Evolutionary conservation across 202 grass and related monocot species (phyloP), one percentile per base, ranked within the genome.

Genomic region (Panicum hallii): DNA sequence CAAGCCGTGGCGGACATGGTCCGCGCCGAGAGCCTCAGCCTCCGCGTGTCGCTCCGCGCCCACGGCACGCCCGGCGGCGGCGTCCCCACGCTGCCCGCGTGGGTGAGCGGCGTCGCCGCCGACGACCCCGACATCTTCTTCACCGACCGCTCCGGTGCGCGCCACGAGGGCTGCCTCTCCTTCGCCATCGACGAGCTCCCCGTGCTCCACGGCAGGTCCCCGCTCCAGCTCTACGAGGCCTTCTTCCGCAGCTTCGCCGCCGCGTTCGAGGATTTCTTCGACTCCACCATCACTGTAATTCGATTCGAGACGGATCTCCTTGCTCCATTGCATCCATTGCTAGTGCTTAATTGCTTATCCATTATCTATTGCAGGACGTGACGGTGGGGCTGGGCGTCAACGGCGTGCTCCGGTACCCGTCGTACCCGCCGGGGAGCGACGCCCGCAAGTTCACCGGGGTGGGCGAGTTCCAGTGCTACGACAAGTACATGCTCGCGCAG

Each of bases 321-420:
- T 32, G 32, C 32, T 32, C 32, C 32, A 4, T 38, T 38, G 36
- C 36, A 38, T 38, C 36, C 36, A 38, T 38, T 3, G 36, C 36
- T 38, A 38, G 36, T 4, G 36, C 36, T 38, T 38, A 38, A 4
- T 38, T 38, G 36, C 36, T 38, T 38, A 38, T 38, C 36, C 36
- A 38, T 38, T 38, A 38, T 38, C 36, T 3, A 38, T 38, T 45
- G 11, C 70, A 97, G 94, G 92, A 94, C 23, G 82, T 97, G 77
- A 91, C 92, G 5, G 69, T 97, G 40, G 82, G 95, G 5, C 88
- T 97, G 9, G 95, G 95, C 36, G 79, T 90, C 11, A 81, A 94
- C 75, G 95, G 95, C 53, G 95, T 91, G 85, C 90, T 97, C 74
- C 82, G 92, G 40, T 97, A 97, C 87, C 95, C 95, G 53, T 94